Evolutionary conservation across 1,284 basidiomycete genomes (phyloP), one percentile per base, ranked within the genome.

Genomic region (Tremellales sp.): DNA sequence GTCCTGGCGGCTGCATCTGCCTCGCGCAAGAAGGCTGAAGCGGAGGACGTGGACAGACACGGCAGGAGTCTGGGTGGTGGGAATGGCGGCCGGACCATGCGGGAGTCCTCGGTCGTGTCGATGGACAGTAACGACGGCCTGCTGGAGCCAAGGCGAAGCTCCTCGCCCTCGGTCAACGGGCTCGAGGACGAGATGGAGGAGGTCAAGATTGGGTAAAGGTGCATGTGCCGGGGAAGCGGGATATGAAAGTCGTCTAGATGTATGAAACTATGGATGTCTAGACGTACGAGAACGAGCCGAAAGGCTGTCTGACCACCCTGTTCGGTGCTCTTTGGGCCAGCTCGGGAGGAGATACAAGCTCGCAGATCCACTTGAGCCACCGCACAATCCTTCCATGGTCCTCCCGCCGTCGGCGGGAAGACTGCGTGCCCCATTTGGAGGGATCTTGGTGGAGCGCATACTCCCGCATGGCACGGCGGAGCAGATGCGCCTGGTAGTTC

Each of bases 101-200:
- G 60, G 19, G 57, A 61, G 45, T 46, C 43, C 3, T 57, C 55
- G 34, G 48, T 57, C 14, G 38, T 65, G 3, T 61, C 59, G 2
- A 53, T 39, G 26, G 52, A 57, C 39, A 50, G 44, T 21, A 46
- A 64, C 13, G 61, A 63, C 42, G 58, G 51, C 14, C 44, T 66
- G 21, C 42, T 66, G 10, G 57, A 56, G 21, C 25, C 8, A 47
- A 26, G 24, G 31, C 21, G 34, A 22, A 2, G 24, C 24, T 25
- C 19, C 24, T 26, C 22, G n/a, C 29, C 27, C 31, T 25, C 16
- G 19, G 44, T 25, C 21, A 40, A n/a, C 7, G 50, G 50, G 14
- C 18, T 57, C 24, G 61, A 63, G 40, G 57, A 56, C 5, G 54
- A 50, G 25, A 50, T 61, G 58, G 56, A 58, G 48, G 61, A 61